These are phyloP conservation scores for Lumnitzera racemosa DNA, from an alignment of 345 rosid genomes.

Conservation along the genomic window DNA sequence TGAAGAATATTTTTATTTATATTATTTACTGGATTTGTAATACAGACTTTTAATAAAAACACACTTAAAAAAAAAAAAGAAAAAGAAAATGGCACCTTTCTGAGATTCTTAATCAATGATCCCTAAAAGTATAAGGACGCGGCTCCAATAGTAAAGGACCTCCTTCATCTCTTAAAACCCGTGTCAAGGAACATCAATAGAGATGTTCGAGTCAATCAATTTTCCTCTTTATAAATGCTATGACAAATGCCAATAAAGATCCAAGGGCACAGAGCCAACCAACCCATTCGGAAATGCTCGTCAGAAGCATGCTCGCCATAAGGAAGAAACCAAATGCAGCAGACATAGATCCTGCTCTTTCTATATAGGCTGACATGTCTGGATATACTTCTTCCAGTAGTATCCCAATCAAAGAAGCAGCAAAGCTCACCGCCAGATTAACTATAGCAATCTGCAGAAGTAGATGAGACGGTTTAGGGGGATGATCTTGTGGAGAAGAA, in stretches of 20 bases:
- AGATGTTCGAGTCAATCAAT: background rate
- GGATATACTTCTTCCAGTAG: background rate
- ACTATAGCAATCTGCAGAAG: conserved; percentile 3
- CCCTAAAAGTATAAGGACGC: too few species aligned
- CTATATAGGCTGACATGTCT: background rate
- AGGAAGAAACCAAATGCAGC: conserved; percentile 7
- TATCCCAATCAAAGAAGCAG: conserved; percentile 7
- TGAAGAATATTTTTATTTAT: too few species aligned
- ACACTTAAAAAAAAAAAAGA: too few species aligned
- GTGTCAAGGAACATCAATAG: too few species aligned
- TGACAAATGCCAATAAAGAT: conserved; percentile 2
- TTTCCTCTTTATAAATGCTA: conserved; percentile 1
- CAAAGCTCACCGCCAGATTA: conserved; percentile 1
- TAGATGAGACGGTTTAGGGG: background rate
- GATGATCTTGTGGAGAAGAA: too few species aligned
- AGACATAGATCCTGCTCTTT: conserved; percentile 5
- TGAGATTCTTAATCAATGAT: too few species aligned
- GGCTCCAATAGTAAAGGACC: too few species aligned
- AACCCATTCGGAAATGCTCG: background rate
- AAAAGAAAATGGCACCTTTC: too few species aligned
- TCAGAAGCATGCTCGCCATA: conserved; percentile 7
- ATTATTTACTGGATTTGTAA: too few species aligned
- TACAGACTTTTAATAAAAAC: too few species aligned
- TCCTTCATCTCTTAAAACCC: background rate
- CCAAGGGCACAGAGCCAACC: conserved; percentile 7